phyloP scores from a whole-genome alignment of 169 alveolate species.

The Plasmodium ovale region DNA sequence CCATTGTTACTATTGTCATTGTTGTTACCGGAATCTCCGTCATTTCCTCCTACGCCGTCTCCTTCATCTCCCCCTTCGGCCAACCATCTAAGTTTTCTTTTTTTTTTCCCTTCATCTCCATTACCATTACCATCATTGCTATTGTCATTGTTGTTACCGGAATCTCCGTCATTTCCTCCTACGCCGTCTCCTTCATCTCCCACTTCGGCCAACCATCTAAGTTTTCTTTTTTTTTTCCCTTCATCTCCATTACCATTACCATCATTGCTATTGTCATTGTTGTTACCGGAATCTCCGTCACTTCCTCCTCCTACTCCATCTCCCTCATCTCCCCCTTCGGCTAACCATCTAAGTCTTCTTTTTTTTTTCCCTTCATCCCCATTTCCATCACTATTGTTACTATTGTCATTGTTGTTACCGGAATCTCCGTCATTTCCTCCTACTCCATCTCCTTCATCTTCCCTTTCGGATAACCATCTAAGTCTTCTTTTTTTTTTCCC shows the following conservation, averaged over 20 bases:
- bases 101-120: neutral
- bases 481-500: neutral
- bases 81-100: no score
- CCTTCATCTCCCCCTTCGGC: neutral
- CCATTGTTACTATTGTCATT: neutral
- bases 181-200: neutral
- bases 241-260: neutral
- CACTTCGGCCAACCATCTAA: neutral
- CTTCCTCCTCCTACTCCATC: slow-evolving; percentile 8
- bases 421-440: neutral
- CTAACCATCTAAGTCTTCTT: no score
- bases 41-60: no score
- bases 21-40: neutral
- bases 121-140: neutral
- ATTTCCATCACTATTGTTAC: neutral
- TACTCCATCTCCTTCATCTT: neutral
- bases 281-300: neutral
- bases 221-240: neutral
- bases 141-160: no score
- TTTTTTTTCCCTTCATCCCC: neutral
- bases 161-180: neutral
- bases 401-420: neutral
- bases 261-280: neutral
- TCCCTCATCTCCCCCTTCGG: no score
- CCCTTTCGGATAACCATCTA: neutral